Percentiles rank a stretch among this genome's conserved stretches.
These are phyloP conservation scores for Litsea cubeba DNA, from an alignment of 164 flowering plant genomes.

Conservation along the genomic window DNA sequence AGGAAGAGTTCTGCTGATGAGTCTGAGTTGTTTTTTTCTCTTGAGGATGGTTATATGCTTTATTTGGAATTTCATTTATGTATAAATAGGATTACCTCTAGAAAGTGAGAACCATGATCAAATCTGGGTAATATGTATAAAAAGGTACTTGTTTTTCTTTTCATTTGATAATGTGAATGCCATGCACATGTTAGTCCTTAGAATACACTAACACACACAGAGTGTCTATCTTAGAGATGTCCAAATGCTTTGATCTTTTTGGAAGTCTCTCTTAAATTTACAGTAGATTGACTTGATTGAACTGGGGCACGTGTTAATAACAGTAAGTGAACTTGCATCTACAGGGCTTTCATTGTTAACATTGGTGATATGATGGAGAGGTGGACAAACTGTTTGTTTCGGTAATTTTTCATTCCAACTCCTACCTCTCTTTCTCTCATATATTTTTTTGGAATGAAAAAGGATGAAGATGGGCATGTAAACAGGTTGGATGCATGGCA, in stretches of 20 bases:
- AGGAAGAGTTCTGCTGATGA: too few relatives aligned
- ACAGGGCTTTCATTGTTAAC: conserved; percentile 78
- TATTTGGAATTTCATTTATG: too few relatives aligned
- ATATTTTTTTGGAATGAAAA: background rate
- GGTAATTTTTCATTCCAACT: conserved; percentile 31
- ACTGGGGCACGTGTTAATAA: background rate
- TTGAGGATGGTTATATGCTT: too few relatives aligned
- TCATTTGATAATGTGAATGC: too few relatives aligned
- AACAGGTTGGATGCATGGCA: too few relatives aligned
- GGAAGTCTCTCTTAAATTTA: background rate
- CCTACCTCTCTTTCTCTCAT: background rate
- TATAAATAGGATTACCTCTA: background rate
- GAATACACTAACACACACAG: too few relatives aligned
- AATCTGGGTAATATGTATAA: background rate
- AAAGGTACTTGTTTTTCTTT: background rate
- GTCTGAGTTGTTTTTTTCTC: too few relatives aligned
- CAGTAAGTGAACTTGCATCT: conserved; percentile 5
- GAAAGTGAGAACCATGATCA: background rate
- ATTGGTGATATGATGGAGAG: conserved; percentile 90
- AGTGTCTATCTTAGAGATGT: background rate
- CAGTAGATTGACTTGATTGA: background rate
- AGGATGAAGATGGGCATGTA: background rate
- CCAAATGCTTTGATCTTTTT: background rate
- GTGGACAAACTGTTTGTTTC: conserved; percentile 82
- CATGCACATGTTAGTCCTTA: background rate